Base-by-base conservation (phyloP, 139 green algal genomes). In the Micractinium sp. region DNA sequence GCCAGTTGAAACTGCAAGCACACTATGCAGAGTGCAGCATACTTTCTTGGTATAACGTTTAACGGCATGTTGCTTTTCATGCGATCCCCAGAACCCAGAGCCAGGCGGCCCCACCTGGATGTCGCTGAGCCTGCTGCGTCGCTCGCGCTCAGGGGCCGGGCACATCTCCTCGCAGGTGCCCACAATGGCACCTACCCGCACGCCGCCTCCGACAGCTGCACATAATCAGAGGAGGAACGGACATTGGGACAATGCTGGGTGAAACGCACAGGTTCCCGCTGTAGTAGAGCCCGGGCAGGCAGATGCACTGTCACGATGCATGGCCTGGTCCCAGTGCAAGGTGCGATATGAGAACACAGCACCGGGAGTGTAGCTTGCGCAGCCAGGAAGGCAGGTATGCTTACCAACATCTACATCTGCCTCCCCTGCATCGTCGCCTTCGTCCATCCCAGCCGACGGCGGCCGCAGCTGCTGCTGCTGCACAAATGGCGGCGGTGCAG, bases 161-260 rank as follows among this genome's bases (percentile, higher is more conserved):
- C 95, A 97, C 95, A 97, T 97, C 39, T 95, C 90, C 66, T 93
- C 91, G 90, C 95, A 97, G 31, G 87, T 94, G 29, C 93, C 93
- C 1, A 93, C 92, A 47, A 93, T 93, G 38, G 88, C 60, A 13
- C 86, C 80, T 19, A 66, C 63, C 15, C 77, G 77, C 36, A 85
- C 31, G 60, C 86, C 38, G 27, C 75, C 77, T 16, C 22, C 38
- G 13, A 36, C 27, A 77, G 69, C 77, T 82, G 71, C 47, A 63
- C 23, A 25, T 73, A 3, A 15, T 29, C 23, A 73, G 7, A n/a
- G 2, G 3, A 25, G 22, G 20, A 12, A 73, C 16, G 63, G 22
- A 73, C 63, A 73, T 25, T 7, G 47, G 7, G 47, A 56, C 7
- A 5, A 56, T 56, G 5, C 47, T 16, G n/a, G 9, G 47, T 56